Evolutionary conservation across 306 rosid genomes (phyloP), one percentile per base, ranked within the genome.

Genomic region (Vigna trinervia): DNA sequence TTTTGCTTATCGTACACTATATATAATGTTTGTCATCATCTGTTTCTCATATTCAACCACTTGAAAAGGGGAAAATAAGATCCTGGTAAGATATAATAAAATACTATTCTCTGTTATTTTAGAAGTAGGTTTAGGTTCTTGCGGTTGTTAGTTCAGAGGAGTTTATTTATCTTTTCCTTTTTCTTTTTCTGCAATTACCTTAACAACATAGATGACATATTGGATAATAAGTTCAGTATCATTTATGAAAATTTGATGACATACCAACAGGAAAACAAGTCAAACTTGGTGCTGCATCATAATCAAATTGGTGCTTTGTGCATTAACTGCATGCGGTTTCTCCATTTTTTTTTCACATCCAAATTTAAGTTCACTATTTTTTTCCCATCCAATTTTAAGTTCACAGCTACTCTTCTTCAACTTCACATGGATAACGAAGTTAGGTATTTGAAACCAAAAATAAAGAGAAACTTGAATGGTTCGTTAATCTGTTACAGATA

Each of bases 211-310:
- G 59, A 46, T 77, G 60, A 0, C 78, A 52, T 59, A 5, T 46
- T 72, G 22, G 15, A 64, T 59, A 32, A 62, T 26, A 26, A 26
- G 22, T 15, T 30, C 48, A 71, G 58, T 34, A 12, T 64, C 75
- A 77, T 46, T 60, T 15, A 41, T 28, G 56, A 41, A 39, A 60
- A 39, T 38, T 58, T 59, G 9, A 23, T 60, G 22, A 30, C 69
- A 4, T 75, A 23, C 34, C 28, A 67, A 15, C 71, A 11, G 54
- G 26, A 53, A 52, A 75, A 59, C 70, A 20, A 54, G 41, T 46
- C 47, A 23, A 80, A 81, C 77, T 68, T n/a, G 70, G 75, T 67
- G 65, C 45, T 68, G 20, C 38, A 38, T 69, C 30, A 28, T 79
- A 30, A n/a, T 45, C 58, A 66, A 56, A 45, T 12, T 19, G n/a